phyloP scores from a whole-genome alignment of 257 asterid genomes.

The Scutellaria minor region DNA sequence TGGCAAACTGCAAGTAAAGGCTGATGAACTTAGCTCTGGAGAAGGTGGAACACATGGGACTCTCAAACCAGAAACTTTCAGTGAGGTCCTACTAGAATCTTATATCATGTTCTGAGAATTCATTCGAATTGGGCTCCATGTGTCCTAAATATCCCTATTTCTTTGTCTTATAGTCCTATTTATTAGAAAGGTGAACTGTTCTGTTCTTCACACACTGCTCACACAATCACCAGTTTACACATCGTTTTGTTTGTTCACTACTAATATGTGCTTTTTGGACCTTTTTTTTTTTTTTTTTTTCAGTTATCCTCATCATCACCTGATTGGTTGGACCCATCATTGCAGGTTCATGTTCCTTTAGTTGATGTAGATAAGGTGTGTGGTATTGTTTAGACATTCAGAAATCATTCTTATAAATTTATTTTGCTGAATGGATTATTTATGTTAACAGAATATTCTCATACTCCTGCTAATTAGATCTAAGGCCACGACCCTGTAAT shows the following conservation, averaged over 20 bases:
- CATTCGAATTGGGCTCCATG: slow-evolving; percentile 2
- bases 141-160: not conserved
- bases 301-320: slow-evolving; percentile 78
- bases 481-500: slow-evolving; percentile 26
- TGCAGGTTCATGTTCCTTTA: slow-evolving; percentile 82
- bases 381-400: slow-evolving; percentile 19
- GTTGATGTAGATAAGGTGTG: slow-evolving; percentile 95
- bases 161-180: too few species aligned
- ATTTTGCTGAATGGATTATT: slow-evolving; percentile 22
- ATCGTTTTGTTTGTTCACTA: not conserved
- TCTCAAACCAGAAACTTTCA: slow-evolving; percentile 42
- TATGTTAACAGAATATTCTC: not conserved
- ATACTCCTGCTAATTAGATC: slow-evolving; percentile 23
- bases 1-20: slow-evolving; percentile 38
- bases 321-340: slow-evolving; percentile 81
- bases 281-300: slow-evolving; percentile 28
- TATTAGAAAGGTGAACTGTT: not conserved
- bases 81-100: slow-evolving; percentile 48
- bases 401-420: slow-evolving; percentile 19
- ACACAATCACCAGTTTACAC: not conserved
- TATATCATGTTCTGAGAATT: slow-evolving; percentile 26
- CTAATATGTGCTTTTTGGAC: slow-evolving; percentile 22
- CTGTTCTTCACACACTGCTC: not conserved
- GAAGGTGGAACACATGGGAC: slow-evolving; percentile 41
- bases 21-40: slow-evolving; percentile 39